phyloP scores from a whole-genome alignment of 306 rosid genomes.

The Cucumis sativus region Cucumber_9930_V3 NC_026656.2:5875001-5875500 shows the following conservation, averaged over 20 bases:
- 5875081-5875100: slow-evolving; percentile 54
- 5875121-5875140: slow-evolving; percentile 19
- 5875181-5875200: slow-evolving; percentile 1
- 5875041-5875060: slow-evolving; percentile 96
- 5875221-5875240: slow-evolving; percentile 16
- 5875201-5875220: neutral
- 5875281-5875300: slow-evolving; percentile 64
- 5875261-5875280: slow-evolving; percentile 40
- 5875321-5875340: slow-evolving; percentile 99
- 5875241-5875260: slow-evolving; percentile 36
- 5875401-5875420: neutral
- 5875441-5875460: neutral
- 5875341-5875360: slow-evolving; percentile 97
- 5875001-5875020: slow-evolving; percentile 13
- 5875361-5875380: slow-evolving; percentile 63
- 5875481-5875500: neutral
- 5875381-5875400: neutral
- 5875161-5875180: neutral
- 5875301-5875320: slow-evolving; percentile 99
- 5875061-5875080: slow-evolving; percentile 90
- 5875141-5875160: slow-evolving; percentile 5
- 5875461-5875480: slow-evolving; percentile 1
- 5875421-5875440: neutral
- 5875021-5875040: slow-evolving; percentile 80
- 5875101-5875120: slow-evolving; percentile 25